A percentile compares a stretch with the other conserved stretches of the same genome.
Evolutionary conservation across 2,329 filamentous ascomycete species (phyloP).

Genomic region (Colletotrichum siamense): DNA sequence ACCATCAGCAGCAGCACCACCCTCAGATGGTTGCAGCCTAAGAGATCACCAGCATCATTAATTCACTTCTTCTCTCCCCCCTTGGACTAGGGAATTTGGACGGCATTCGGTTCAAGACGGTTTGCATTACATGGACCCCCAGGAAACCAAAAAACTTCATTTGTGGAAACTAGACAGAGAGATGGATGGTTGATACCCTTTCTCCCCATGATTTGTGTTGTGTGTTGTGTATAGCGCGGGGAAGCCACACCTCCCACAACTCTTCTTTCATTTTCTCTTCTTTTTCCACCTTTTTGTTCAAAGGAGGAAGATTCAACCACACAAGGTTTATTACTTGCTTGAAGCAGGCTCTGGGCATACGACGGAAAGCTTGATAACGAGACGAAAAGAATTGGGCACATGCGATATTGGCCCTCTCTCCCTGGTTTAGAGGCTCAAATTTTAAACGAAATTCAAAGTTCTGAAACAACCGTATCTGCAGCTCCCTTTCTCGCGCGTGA

Average conservation of each 20-base stretch:
- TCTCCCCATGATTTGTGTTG: constrained; percentile 5
- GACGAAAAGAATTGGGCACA: background rate
- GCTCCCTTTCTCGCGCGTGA: background rate
- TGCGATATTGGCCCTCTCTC: background rate
- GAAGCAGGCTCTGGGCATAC: background rate
- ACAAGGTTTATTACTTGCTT: background rate
- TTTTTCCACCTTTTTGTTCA: background rate
- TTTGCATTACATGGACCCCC: background rate
- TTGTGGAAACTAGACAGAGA: constrained; percentile 13
- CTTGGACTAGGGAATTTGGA: constrained; percentile 1
- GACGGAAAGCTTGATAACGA: background rate
- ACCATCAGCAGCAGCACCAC: background rate
- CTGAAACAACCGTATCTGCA: background rate
- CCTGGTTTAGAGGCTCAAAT: background rate
- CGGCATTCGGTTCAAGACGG: background rate
- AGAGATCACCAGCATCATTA: background rate
- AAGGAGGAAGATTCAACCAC: background rate
- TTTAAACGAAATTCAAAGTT: background rate
- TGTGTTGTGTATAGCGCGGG: background rate
- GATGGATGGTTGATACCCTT: constrained; percentile 15
- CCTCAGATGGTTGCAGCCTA: background rate
- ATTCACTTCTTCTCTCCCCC: background rate
- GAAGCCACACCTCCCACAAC: background rate
- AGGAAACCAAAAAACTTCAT: background rate
- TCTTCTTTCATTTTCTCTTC: background rate